These are phyloP conservation scores for Zymoseptoria brevis DNA, from an alignment of 2,329 filamentous ascomycete genomes.

Conservation along the genomic window DNA sequence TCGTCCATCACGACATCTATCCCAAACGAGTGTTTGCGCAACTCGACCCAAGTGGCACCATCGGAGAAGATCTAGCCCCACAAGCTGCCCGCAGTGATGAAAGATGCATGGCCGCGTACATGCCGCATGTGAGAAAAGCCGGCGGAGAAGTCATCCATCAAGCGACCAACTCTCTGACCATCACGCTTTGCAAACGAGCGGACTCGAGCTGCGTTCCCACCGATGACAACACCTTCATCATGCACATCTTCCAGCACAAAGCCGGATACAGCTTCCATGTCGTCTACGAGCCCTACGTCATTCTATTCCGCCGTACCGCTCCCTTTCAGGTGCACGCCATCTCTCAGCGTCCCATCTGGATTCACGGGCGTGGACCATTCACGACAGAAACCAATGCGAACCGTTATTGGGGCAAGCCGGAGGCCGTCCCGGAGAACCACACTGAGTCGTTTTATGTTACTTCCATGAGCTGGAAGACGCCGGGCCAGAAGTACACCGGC, in stretches of 20 bases:
- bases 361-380: slow-evolving; percentile 40
- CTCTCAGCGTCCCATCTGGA: slow-evolving; percentile 47
- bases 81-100: slow-evolving; percentile 33
- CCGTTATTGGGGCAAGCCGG: slow-evolving; percentile 15
- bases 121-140: slow-evolving; percentile 15
- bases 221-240: slow-evolving; percentile 46
- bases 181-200: slow-evolving; percentile 47
- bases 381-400: slow-evolving; percentile 18
- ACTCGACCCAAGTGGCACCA: slow-evolving; percentile 39
- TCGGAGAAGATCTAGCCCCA: slow-evolving; percentile 41
- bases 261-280: slow-evolving; percentile 41
- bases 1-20: slow-evolving; percentile 47
- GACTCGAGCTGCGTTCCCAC: slow-evolving; percentile 39
- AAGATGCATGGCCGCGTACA: slow-evolving; percentile 40
- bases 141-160: slow-evolving; percentile 45
- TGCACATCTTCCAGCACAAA: slow-evolving; percentile 51
- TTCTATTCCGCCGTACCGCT: slow-evolving; percentile 42
- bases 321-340: slow-evolving; percentile 48
- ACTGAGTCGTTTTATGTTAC: slow-evolving; percentile 54
- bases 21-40: slow-evolving; percentile 45
- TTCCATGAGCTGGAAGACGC: slow-evolving; percentile 48
- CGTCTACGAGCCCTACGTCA: slow-evolving; percentile 49
- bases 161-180: slow-evolving; percentile 50
- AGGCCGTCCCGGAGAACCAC: slow-evolving; percentile 20
- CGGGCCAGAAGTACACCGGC: slow-evolving; percentile 45